A percentile compares a stretch with the other conserved stretches of the same genome.
Conservation (phyloP, 2,329 filamentous ascomycete genomes). For the Beauveria rudraprayagi region DNA sequence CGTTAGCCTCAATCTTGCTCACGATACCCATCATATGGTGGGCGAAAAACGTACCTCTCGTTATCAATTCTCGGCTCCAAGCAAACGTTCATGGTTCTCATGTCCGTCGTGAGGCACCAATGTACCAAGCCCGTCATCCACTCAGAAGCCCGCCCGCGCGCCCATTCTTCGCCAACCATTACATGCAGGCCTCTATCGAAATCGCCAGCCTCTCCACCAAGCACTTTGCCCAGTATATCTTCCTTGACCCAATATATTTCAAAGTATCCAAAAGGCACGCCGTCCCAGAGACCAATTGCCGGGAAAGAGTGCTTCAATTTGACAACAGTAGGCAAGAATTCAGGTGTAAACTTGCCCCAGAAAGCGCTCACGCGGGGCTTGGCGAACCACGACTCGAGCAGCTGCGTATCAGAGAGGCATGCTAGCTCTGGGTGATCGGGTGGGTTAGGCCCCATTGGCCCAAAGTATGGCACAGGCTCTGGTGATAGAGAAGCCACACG, state of each 20-base stretch:
- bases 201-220: conserved; percentile 60
- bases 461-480: conserved; percentile 55
- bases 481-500: conserved; percentile 67
- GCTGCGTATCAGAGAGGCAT: conserved; percentile 41
- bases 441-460: conserved; percentile 41
- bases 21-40: background rate
- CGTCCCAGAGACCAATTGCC: conserved; percentile 88
- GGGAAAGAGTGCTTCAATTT: conserved; percentile 73
- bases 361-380: conserved; percentile 74
- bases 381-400: conserved; percentile 84
- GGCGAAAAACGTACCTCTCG: conserved; percentile 52
- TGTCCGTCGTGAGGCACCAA: conserved; percentile 69
- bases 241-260: conserved; percentile 99
- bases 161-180: conserved; percentile 86
- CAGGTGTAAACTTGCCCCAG: conserved; percentile 63
- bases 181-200: conserved; percentile 87
- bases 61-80: conserved; percentile 92
- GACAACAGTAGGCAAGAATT: conserved; percentile 61
- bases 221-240: conserved; percentile 63
- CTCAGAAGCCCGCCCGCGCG: conserved; percentile 67
- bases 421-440: conserved; percentile 33
- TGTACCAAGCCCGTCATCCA: conserved; percentile 89
- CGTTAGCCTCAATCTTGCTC: conserved; percentile 9
- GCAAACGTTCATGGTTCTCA: conserved; percentile 72
- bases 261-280: conserved; percentile 92